These are phyloP conservation scores for Fusarium xyrophilum DNA, from an alignment of 2,329 filamentous ascomycete genomes.

Conservation along the genomic window DNA sequence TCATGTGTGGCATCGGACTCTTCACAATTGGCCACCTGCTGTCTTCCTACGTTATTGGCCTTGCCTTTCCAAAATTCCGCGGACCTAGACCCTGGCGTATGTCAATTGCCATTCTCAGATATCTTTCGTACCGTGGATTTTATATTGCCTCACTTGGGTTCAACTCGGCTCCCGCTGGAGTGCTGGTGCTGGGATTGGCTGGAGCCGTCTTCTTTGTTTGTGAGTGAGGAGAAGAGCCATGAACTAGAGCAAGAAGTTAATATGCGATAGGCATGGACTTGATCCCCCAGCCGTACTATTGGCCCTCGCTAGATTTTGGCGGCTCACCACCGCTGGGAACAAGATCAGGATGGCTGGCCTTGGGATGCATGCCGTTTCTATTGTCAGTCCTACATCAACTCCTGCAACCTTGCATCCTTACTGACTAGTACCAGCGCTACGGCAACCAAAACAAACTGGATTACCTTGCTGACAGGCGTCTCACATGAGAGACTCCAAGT, in stretches of 20 bases:
- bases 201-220: background rate
- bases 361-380: background rate
- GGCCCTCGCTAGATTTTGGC: background rate
- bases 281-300: background rate
- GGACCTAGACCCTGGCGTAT: fast-evolving
- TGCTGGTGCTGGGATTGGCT: background rate
- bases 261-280: background rate
- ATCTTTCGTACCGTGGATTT: background rate
- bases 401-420: too few species aligned
- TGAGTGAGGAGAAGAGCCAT: background rate
- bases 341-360: background rate
- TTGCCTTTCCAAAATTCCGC: fast-evolving
- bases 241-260: too few species aligned
- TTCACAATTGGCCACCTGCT: background rate
- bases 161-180: background rate
- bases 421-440: background rate
- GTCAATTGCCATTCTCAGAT: fast-evolving
- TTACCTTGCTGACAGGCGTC: background rate
- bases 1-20: background rate
- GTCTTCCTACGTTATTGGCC: background rate
- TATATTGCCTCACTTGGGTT: background rate
- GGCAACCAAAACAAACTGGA: background rate
- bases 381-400: background rate
- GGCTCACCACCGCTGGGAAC: background rate
- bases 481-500: background rate